Evolutionary conservation across 371 early-diverging fungal genomes (phyloP), one percentile per base, ranked within the genome.

Genomic region (Circinella minor): DNA sequence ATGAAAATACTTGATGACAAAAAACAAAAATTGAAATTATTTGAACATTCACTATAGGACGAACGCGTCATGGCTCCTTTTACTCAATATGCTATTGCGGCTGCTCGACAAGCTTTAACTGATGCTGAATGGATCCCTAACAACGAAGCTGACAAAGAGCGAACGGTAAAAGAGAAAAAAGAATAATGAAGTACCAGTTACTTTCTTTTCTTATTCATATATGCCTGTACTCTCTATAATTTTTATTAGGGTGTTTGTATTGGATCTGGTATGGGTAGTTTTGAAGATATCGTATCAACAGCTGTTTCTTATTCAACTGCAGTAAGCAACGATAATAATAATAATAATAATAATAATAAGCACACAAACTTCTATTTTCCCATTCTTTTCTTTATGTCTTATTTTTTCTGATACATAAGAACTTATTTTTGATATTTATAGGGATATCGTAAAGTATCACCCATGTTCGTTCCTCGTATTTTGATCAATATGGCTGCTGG

Each of bases 401-500:
- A 51, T n/a, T 46, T 51, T 18, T 36, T 27, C 27, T 27, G 2
- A 27, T 47, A 47, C 10, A n/a, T 67, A 17, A 11, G 43, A 11
- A 43, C 1, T 9, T 43, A 43, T 63, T 15, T 4, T 55, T 38
- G 27, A 27, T 27, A 27, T 27, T 27, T 34, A 57, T 54, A 94
- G 89, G 95, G 95, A 15, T 80, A 84, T 47, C 86, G 91, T 61
- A 92, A 89, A 75, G 87, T 98, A 60, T 90, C 90, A 62, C 98
- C 98, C 5, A 92, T 92, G 89, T 96, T 97, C 78, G 90, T 97
- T 4, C 98, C 98, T 8, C 83, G 87, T 68, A 93, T 95, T 8
- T 81, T 98, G 69, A 89, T 92, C 78, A 98, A 98, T 78, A 93
- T 97, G 94, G 97, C 97, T 1, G 95, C 96, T 4, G 98, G 97